Evolutionary conservation across 108 stramenopile species (phyloP), one percentile per base, ranked within the genome.

Genomic region (Cyclotella cryptica): DNA sequence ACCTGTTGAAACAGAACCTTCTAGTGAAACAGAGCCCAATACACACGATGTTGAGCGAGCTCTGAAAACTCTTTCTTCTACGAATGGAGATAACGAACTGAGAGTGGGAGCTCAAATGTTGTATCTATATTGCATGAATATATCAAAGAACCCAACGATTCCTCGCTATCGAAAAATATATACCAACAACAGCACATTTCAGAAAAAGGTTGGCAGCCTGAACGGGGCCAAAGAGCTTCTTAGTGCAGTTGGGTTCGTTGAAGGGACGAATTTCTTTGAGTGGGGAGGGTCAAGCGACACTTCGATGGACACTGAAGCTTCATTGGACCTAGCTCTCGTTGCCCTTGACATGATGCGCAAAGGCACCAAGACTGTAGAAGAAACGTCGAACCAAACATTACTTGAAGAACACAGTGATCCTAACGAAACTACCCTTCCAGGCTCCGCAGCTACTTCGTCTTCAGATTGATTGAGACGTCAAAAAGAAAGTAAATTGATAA

Each of bases 81-180:
- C 81, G 45, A 83, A 90, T 35, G 68, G 71, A 3, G 51, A 26
- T 5, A 65, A 69, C 0, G 70, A 66, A 17, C 66, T 92, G 17
- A 84, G 81, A 61, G 68, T 66, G 39, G 91, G 92, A 41, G 66
- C 83, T 0, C 90, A 91, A 65, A 80, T 95, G 68, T 71, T 95
- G 21, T 92, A 90, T 68, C 74, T 95, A 1, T 95, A 95, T 69
- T 77, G 90, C 41, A 53, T 75, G 64, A 92, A 95, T 61, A 71
- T 95, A 28, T 88, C 83, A 24, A 81, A 81, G 35, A 88, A 92
- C 52, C 88, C 92, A 19, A 60, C 71, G 19, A 79, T 89, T 35
- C 89, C 89, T 21, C 80, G 92, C 14, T 93, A 95, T 74, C 89
- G 92, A 14, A 92, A 92, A 72, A 91, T 95, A 53, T 92, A 87